These are phyloP conservation scores for Ogataea nitratoaversa DNA, from an alignment of 805 yeast genomes.

Conservation along the genomic window DNA sequence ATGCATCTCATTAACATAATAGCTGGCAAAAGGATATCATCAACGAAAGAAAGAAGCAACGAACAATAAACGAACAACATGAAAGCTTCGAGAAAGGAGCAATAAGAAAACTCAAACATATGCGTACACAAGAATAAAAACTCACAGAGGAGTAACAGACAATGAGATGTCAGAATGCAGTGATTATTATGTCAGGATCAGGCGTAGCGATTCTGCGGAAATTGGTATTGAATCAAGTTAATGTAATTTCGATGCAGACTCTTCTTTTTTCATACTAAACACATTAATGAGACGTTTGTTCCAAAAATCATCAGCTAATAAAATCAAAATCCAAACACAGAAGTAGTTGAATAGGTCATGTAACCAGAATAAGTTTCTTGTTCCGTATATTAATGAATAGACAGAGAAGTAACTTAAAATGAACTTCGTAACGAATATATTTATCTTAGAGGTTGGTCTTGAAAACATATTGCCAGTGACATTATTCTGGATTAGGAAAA, in stretches of 20 bases:
- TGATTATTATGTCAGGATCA: too few species aligned
- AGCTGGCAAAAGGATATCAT: too few species aligned
- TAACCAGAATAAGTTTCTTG: constrained; percentile 79
- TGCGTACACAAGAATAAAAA: too few species aligned
- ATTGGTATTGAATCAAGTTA: too few species aligned
- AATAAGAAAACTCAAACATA: too few species aligned
- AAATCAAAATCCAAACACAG: constrained; percentile 45
- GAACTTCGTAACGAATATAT: constrained; percentile 30
- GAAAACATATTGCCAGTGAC: constrained; percentile 47
- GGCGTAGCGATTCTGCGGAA: too few species aligned
- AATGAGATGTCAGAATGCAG: too few species aligned
- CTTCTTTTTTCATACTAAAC: constrained; percentile 14
- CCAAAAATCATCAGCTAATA: constrained; percentile 24
- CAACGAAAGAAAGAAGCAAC: too few species aligned
- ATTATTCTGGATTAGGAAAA: constrained; percentile 54
- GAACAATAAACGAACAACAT: too few species aligned
- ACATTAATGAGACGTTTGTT: constrained; percentile 12
- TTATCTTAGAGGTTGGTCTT: constrained; percentile 21
- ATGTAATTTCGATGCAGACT: constrained; percentile 18
- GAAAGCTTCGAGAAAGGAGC: too few species aligned
- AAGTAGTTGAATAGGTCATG: constrained; percentile 71
- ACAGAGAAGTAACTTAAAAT: constrained; percentile 49
- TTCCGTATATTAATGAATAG: constrained; percentile 69
- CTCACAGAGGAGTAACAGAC: too few species aligned
- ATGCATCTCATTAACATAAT: too few species aligned